Base-by-base conservation (phyloP, 2,329 filamentous ascomycete species). In the Colletotrichum falcatum region DNA sequence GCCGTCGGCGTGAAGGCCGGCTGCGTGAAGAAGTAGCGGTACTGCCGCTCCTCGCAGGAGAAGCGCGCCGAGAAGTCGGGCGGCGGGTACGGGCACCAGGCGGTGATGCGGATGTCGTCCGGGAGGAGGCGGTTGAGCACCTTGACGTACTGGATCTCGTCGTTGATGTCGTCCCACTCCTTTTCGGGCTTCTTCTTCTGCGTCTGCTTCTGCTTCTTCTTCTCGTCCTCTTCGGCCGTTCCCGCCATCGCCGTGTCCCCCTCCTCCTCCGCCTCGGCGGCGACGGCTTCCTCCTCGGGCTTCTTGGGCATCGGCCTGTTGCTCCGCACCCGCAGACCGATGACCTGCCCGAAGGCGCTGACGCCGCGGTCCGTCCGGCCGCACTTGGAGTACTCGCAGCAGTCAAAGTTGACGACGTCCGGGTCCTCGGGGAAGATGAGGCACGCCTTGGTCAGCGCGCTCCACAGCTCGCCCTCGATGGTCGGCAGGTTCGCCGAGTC, bases 11-110 rank as follows among this genome's bases (percentile, higher is more conserved):
- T 84, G 77, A 94, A 97, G 1, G 92, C 93, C 0, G 96, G 96
- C 78, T 98, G 94, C 0, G 96, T 98, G 84, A 99, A 99, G 85
- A 97, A 98, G 82, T 99, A 99, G 68, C 94, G 91, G 83, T 99
- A 99, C 74, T 93, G 91, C 39, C 96, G 88, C 81, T 98, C 94
- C 72, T 92, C 90, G 81, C 96, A 99, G 64, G 93, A 94, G 86
- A 98, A 98, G 49, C 96, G 91, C 5, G 96, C 96, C 42, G 93
- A 94, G 80, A 99, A 99, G 72, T 89, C 88, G 11, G 87, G 82
- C 0, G 95, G 94, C 20, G 92, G 93, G 37, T 89, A 85, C 0
- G 95, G 94, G 78, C 95, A 97, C 96, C 96, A 99, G 3, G 96
- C 96, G 44, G 98, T 87, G 69, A 97, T 86, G 71, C 94, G 90